A percentile compares a stretch with the other conserved stretches of the same genome.
Evolutionary conservation across 164 flowering plant species (phyloP).

Genomic region (Sedum album): DNA sequence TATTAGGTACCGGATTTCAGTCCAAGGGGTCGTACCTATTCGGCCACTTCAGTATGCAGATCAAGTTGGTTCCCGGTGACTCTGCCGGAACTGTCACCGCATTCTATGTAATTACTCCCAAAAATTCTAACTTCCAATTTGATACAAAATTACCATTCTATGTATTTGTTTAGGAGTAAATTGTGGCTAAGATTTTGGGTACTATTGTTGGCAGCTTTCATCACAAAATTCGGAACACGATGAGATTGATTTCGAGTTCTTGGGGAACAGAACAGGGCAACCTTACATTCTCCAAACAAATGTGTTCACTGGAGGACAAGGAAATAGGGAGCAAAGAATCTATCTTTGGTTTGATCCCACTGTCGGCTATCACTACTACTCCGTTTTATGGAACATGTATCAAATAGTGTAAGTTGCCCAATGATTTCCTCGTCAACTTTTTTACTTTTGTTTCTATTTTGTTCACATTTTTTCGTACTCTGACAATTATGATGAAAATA

Average conservation of each 20-base stretch:
- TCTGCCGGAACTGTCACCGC: conserved; percentile 55
- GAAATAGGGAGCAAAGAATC: neutral
- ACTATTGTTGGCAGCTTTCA: neutral
- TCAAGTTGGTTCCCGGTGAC: conserved; percentile 36
- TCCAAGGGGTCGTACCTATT: conserved; percentile 38
- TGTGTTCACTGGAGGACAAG: neutral
- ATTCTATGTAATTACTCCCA: conserved; percentile 31
- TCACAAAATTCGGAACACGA: neutral
- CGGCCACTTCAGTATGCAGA: conserved; percentile 43
- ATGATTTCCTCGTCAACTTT: neutral
- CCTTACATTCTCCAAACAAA: neutral
- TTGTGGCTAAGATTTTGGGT: neutral
- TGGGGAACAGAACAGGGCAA: neutral
- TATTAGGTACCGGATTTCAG: conserved; percentile 44
- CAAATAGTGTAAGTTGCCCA: neutral
- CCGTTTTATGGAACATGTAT: neutral
- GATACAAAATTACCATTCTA: no score
- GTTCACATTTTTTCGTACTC: no score
- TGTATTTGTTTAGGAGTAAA: neutral
- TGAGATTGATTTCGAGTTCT: neutral
- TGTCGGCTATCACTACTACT: neutral
- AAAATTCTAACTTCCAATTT: neutral
- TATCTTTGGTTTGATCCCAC: neutral
- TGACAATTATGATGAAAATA: no score
- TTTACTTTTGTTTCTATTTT: no score